These are phyloP conservation scores for Didymella pomorum DNA, from an alignment of 2,329 filamentous ascomycete genomes.

Conservation along the genomic window DNA sequence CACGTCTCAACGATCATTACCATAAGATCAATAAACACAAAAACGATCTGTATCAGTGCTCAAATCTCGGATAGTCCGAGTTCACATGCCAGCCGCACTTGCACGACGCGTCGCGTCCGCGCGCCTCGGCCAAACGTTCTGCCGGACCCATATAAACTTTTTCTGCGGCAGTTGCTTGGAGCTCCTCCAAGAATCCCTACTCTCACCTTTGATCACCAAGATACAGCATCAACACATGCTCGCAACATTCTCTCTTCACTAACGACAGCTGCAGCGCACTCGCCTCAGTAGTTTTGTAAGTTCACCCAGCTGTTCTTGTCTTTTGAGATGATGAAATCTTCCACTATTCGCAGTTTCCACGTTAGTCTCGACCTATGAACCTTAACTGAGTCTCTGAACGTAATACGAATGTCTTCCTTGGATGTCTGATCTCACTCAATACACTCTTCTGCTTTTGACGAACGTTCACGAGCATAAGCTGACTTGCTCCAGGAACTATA, in stretches of 20 bases:
- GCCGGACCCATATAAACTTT: conserved; percentile 20
- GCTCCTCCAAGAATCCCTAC: no score
- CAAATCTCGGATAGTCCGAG: no score
- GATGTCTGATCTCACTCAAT: conserved; percentile 19
- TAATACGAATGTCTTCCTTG: conserved; percentile 24
- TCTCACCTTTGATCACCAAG: background rate
- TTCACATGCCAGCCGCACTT: conserved; percentile 1
- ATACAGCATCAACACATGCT: conserved; percentile 11
- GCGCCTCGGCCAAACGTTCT: conserved; percentile 11
- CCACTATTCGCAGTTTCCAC: conserved; percentile 27
- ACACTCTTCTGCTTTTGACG: background rate
- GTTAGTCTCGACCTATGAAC: conserved; percentile 24
- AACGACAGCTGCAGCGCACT: background rate
- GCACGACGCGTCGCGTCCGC: conserved; percentile 6
- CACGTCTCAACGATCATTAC: background rate
- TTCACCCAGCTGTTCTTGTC: background rate
- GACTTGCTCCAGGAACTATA: background rate
- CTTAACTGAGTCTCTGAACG: conserved; percentile 23
- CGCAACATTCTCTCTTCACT: background rate
- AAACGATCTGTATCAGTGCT: background rate
- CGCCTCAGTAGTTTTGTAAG: conserved; percentile 14
- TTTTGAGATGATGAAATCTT: conserved; percentile 23
- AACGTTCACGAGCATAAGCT: background rate
- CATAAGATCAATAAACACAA: background rate
- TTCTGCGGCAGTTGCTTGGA: background rate